Base-by-base conservation (phyloP, 73 alveolate species). In the Paramecium pentaurelia region DNA sequence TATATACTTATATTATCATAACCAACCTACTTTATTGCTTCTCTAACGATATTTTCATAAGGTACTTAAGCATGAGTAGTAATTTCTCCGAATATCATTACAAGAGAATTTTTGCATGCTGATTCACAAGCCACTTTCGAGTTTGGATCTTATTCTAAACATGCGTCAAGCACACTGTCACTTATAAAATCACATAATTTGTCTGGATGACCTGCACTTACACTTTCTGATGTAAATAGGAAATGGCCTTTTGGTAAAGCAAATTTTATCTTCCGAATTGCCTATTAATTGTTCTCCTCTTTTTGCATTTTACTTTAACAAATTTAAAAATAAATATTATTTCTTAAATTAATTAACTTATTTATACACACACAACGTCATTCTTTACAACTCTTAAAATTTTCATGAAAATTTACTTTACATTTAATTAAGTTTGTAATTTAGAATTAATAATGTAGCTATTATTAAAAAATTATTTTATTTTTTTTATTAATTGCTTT, bases 181-280 rank as follows among this genome's bases (percentile, higher is more conserved):
- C 99, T 95, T 73, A 98, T 96, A 88, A 92, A 96, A 90, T 98
- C 99, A 95, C 99, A 98, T 54, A 98, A 96, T 96, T 98, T 98
- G 95, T 98, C 99, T 20, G 99, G 99, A 86, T 98, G 99, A 34
- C 99, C 99, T 75, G 97, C 99, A 58, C 98, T 97, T 51, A 98
- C 99, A 44, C 99, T 95, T 88, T 98, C 99, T 11, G 99, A 96
- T 54, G 99, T 96, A 96, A 98, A 98, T 83, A 92, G 97, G 96
- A 97, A 97, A 93, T 93, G 96, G 8, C 93, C 95, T 68, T 71
- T 70, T 3, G 96, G 96, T 27, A 93, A 70, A 8, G 30, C 49
- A 51, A 64, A 92, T 32, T 85, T 88, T 51, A 71, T 47, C 4
- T 77, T 77, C 16, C 20, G 71, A 30, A 14, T 3, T 8, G 27